Evolutionary conservation across 805 yeast species (phyloP).

Genomic region (Hanseniaspora guilliermondii): DNA sequence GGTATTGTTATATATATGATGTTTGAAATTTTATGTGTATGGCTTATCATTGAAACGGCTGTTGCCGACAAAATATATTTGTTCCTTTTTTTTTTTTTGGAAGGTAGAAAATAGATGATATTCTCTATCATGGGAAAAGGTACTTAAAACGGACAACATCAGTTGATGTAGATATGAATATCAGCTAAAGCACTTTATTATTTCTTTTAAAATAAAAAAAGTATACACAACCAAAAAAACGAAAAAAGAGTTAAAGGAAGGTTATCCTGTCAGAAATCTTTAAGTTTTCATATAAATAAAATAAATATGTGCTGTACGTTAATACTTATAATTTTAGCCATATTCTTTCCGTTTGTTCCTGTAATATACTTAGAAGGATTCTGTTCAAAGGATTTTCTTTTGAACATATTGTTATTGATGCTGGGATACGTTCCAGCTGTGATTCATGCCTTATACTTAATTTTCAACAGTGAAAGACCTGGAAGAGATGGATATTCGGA

Average conservation of each 20-base stretch:
- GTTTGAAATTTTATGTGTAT: background rate
- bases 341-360: conserved; percentile 63
- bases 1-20: background rate
- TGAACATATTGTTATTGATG: conserved; percentile 54
- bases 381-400: conserved; percentile 40
- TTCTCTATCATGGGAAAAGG: too few relatives aligned
- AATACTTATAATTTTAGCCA: conserved; percentile 27
- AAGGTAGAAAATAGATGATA: too few relatives aligned
- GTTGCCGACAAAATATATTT: background rate
- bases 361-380: conserved; percentile 55
- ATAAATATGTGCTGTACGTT: conserved; percentile 11
- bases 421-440: conserved; percentile 71
- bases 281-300: background rate
- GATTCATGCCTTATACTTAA: conserved; percentile 48
- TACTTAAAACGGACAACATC: too few relatives aligned
- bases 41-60: background rate
- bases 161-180: too few relatives aligned
- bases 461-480: conserved; percentile 24
- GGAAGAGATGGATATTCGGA: conserved; percentile 18
- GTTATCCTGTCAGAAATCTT: too few relatives aligned
- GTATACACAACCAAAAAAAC: too few relatives aligned
- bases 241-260: too few relatives aligned
- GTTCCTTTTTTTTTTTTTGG: background rate
- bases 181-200: too few relatives aligned
- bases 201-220: too few relatives aligned